Evolutionary conservation across 2,329 filamentous ascomycete genomes (phyloP).

Genomic region (Curvularia lunata): DNA sequence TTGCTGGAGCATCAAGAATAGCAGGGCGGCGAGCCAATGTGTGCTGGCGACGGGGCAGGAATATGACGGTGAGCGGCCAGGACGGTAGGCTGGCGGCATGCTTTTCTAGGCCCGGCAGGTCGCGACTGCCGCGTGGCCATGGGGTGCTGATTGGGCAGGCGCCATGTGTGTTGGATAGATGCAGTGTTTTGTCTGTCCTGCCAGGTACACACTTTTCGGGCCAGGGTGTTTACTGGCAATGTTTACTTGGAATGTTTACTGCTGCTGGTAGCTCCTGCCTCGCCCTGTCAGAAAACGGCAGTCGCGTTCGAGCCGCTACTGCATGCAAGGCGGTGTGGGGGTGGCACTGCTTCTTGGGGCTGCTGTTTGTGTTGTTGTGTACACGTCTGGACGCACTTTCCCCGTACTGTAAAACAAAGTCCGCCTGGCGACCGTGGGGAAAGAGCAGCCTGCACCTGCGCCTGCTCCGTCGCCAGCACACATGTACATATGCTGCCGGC

Average conservation of each 20-base stretch:
- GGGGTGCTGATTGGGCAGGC: slow-evolving; percentile 8
- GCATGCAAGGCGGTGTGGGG: background rate
- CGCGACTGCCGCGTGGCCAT: slow-evolving; percentile 18
- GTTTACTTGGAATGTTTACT: background rate
- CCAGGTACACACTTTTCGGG: slow-evolving; percentile 13
- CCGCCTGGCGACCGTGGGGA: too few species aligned
- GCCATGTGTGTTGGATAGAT: slow-evolving; percentile 1
- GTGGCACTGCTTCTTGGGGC: background rate
- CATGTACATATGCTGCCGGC: slow-evolving; percentile 56
- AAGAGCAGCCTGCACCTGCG: too few species aligned
- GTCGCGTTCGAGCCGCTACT: background rate
- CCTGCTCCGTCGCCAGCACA: too few species aligned
- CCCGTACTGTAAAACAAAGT: background rate
- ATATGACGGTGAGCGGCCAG: background rate
- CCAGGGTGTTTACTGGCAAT: background rate
- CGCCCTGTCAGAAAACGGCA: background rate
- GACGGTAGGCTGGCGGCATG: background rate
- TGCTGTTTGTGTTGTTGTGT: background rate
- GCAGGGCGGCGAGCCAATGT: slow-evolving; percentile 15
- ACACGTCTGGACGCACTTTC: background rate
- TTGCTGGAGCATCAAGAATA: slow-evolving; percentile 2
- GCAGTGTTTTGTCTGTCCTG: background rate
- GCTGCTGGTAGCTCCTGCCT: too few species aligned
- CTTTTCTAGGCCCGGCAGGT: slow-evolving; percentile 10
- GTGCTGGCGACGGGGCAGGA: background rate